Evolutionary conservation across 208 protist species (phyloP).

Genomic region (Zelonia costaricensis): DNA sequence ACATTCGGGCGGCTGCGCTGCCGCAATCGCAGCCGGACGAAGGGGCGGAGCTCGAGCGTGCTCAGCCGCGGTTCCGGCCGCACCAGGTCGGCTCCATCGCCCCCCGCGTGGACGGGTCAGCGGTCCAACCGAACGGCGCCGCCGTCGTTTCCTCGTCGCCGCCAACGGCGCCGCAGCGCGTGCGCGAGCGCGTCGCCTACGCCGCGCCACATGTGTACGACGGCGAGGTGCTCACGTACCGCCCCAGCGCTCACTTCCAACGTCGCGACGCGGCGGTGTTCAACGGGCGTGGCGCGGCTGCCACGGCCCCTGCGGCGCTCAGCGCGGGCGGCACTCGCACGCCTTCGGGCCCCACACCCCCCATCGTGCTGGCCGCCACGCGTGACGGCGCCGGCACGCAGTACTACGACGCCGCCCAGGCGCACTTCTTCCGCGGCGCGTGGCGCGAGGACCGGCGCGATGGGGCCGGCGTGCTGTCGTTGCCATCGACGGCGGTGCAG

Average conservation of each 20-base stretch:
- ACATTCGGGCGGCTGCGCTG: neutral
- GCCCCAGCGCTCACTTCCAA: slow-evolving; percentile 7
- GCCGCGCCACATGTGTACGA: slow-evolving; percentile 25
- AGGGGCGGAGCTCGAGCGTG: neutral
- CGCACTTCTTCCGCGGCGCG: slow-evolving; percentile 44
- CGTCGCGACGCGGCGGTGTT: neutral
- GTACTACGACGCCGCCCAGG: slow-evolving; percentile 33
- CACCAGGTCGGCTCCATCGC: too few species aligned
- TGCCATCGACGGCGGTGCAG: slow-evolving; percentile 46
- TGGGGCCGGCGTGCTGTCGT: slow-evolving; percentile 48
- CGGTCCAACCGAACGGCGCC: neutral
- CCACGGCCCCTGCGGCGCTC: neutral
- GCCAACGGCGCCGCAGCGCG: neutral
- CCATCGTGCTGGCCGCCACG: slow-evolving; percentile 1
- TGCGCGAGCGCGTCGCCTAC: slow-evolving; percentile 12
- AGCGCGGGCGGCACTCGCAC: neutral
- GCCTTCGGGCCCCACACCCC: neutral
- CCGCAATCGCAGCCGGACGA: too few species aligned
- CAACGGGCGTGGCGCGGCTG: neutral
- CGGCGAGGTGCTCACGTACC: slow-evolving; percentile 24
- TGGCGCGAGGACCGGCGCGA: slow-evolving; percentile 58
- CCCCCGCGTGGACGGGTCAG: neutral
- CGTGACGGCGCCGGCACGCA: slow-evolving; percentile 34
- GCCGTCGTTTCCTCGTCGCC: too few species aligned
- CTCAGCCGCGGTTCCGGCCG: too few species aligned